These are phyloP conservation scores for Boeremia lycopersici DNA, from an alignment of 2,329 filamentous ascomycete species.

Conservation along the genomic window DNA sequence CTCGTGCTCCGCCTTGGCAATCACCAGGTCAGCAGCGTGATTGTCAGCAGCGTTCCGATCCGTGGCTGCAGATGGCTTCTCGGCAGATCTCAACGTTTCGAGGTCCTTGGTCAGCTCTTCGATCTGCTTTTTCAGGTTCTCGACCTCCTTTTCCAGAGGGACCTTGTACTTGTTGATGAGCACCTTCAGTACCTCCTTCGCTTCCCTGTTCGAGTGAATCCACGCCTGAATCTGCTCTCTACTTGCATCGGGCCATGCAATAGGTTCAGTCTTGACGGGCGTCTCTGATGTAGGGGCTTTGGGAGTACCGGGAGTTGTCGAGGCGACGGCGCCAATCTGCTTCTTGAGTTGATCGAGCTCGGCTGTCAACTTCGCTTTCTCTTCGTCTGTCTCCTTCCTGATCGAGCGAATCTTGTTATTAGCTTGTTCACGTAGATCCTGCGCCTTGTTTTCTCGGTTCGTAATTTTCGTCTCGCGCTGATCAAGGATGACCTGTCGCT, in stretches of 20 bases:
- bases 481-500: constrained; percentile 16
- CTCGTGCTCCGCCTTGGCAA: constrained; percentile 44
- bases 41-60: constrained; percentile 17
- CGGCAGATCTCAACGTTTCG: constrained; percentile 2
- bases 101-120: constrained; percentile 11
- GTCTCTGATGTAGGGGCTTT: constrained; percentile 5
- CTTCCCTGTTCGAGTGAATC: constrained; percentile 15
- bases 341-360: constrained; percentile 46
- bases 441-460: constrained; percentile 32
- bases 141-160: constrained; percentile 18
- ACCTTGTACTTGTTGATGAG: constrained; percentile 13
- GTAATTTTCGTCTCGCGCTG: constrained; percentile 24
- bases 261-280: constrained; percentile 13
- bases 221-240: constrained; percentile 12
- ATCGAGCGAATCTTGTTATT: constrained; percentile 69
- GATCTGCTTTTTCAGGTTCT: constrained; percentile 15
- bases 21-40: constrained; percentile 24
- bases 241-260: constrained; percentile 11
- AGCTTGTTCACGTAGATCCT: constrained; percentile 57
- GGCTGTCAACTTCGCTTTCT: constrained; percentile 51
- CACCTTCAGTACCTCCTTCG: constrained; percentile 7
- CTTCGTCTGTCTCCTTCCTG: constrained; percentile 33
- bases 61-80: not conserved
- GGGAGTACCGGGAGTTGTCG: constrained; percentile 3
- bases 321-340: constrained; percentile 8